phyloP scores from a whole-genome alignment of 179 eudicot species.

The Silene coronaria region DNA sequence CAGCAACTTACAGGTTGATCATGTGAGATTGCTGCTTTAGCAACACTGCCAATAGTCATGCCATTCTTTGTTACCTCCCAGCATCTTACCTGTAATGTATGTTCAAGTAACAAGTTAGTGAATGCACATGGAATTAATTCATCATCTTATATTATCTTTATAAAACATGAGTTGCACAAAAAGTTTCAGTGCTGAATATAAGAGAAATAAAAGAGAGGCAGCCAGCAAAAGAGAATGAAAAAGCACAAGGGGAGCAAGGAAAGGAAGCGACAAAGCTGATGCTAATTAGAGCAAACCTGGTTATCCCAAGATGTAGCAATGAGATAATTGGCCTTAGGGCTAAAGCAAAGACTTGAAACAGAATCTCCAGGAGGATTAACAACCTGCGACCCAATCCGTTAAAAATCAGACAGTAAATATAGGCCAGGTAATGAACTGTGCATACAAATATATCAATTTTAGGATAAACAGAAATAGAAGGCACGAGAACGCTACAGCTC shows the following conservation, averaged over 20 bases:
- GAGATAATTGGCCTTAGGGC: constrained; percentile 77
- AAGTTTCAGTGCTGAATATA: too few species aligned
- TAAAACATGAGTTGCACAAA: too few species aligned
- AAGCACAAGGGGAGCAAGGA: too few species aligned
- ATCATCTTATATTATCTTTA: too few species aligned
- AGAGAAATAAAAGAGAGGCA: too few species aligned
- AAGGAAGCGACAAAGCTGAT: neutral
- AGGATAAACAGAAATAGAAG: too few species aligned
- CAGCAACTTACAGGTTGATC: constrained; percentile 68
- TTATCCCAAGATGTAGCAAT: constrained; percentile 94
- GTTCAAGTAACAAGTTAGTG: neutral
- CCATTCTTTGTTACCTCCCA: constrained; percentile 78
- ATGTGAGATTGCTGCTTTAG: constrained; percentile 75
- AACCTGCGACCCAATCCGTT: constrained; percentile 36
- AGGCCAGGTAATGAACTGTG: neutral
- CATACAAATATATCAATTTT: neutral
- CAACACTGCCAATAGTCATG: constrained; percentile 41
- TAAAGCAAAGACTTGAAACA: constrained; percentile 71
- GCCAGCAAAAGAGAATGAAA: too few species aligned
- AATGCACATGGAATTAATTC: too few species aligned
- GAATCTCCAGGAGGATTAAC: constrained; percentile 70
- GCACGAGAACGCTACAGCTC: too few species aligned
- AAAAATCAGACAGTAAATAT: neutral
- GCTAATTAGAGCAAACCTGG: constrained; percentile 47
- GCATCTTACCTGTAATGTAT: constrained; percentile 61